phyloP scores from a whole-genome alignment of 805 yeast species.

The Citeromyces matritensis region DNA sequence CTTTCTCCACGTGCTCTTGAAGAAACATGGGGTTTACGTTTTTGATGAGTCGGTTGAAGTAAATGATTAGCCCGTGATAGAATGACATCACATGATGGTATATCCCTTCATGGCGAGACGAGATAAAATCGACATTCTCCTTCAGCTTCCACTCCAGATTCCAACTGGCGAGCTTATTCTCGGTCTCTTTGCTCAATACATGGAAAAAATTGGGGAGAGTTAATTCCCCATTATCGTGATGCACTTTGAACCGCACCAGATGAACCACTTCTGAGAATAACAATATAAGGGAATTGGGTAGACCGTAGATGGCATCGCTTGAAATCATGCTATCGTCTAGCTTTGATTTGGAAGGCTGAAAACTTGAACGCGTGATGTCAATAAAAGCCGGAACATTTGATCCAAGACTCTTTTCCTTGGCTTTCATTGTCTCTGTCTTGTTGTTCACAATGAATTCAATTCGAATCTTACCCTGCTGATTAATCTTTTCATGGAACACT shows the following conservation, averaged over 20 bases:
- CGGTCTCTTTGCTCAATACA: constrained; percentile 21
- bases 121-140: constrained; percentile 19
- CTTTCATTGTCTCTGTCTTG: constrained; percentile 1
- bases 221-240: constrained; percentile 21
- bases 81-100: constrained; percentile 74
- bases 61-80: constrained; percentile 55
- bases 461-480: constrained; percentile 28
- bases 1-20: constrained; percentile 47
- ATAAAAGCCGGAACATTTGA: constrained; percentile 20
- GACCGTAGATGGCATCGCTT: constrained; percentile 70
- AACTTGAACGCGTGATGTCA: constrained; percentile 22
- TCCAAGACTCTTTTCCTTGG: constrained; percentile 5
- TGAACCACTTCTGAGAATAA: constrained; percentile 63
- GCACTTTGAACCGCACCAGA: constrained; percentile 45
- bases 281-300: constrained; percentile 66
- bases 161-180: constrained; percentile 47
- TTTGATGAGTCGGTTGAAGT: constrained; percentile 51
- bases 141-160: constrained; percentile 57
- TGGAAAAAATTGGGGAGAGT: constrained; percentile 18
- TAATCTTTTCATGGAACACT: constrained; percentile 24
- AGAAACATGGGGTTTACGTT: constrained; percentile 36
- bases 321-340: constrained; percentile 44
- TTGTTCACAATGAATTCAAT: constrained; percentile 21
- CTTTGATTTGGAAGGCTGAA: constrained; percentile 22
- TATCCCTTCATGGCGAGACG: constrained; percentile 54